A percentile compares a stretch with the other conserved stretches of the same genome.
Evolutionary conservation across 2,329 filamentous ascomycete genomes (phyloP).

Genomic region (Rutstroemia sp.): DNA sequence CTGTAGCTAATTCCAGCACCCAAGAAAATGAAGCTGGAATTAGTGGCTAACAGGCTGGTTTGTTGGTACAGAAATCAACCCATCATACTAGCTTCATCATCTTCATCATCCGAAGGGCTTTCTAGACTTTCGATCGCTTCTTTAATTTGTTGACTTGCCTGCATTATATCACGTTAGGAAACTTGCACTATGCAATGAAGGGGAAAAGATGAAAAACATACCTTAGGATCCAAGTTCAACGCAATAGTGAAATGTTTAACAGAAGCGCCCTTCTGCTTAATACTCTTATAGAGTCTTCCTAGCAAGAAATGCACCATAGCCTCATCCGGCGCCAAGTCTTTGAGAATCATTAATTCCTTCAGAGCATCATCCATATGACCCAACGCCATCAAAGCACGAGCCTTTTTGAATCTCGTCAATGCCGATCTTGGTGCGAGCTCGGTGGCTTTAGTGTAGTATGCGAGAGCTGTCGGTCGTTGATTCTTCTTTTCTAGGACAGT

Average conservation of each 20-base stretch:
- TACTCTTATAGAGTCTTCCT: slow-evolving; percentile 70
- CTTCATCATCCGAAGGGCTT: slow-evolving; percentile 30
- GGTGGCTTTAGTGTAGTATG: slow-evolving; percentile 76
- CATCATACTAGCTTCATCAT: slow-evolving; percentile 52
- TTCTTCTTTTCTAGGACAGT: slow-evolving; percentile 84
- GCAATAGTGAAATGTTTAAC: slow-evolving; percentile 93
- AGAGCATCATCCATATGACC: slow-evolving; percentile 65
- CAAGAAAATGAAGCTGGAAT: background rate
- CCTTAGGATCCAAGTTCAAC: slow-evolving; percentile 93
- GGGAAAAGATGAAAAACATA: slow-evolving; percentile 32
- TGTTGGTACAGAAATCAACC: slow-evolving; percentile 13
- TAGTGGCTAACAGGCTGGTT: background rate
- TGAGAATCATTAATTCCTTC: slow-evolving; percentile 77
- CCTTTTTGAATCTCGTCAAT: slow-evolving; percentile 75
- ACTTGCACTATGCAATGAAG: background rate
- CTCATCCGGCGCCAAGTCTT: slow-evolving; percentile 87
- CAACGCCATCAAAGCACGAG: slow-evolving; percentile 73
- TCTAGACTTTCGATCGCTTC: slow-evolving; percentile 90
- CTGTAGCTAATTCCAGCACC: no score
- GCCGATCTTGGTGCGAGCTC: slow-evolving; percentile 74
- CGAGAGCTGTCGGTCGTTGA: slow-evolving; percentile 68
- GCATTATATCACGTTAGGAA: slow-evolving; percentile 14
- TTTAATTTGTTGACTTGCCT: slow-evolving; percentile 93
- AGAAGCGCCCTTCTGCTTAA: slow-evolving; percentile 69
- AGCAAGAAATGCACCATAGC: slow-evolving; percentile 94